Evolutionary conservation across 768 basidiomycete genomes (phyloP), one percentile per base, ranked within the genome.

Genomic region (Xerocomus spinulosus): DNA sequence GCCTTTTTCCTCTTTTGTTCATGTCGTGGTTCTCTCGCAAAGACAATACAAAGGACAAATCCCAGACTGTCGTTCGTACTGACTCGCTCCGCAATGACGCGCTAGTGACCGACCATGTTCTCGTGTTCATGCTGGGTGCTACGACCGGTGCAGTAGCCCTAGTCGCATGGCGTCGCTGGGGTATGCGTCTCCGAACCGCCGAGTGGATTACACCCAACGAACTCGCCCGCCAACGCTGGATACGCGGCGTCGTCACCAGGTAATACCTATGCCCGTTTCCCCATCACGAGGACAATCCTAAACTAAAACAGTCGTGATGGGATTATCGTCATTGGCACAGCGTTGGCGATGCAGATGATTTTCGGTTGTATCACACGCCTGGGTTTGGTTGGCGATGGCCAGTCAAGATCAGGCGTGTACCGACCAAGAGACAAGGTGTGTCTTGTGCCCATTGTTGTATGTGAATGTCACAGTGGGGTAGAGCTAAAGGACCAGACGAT

Each of bases 291-390:
- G 20, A 7, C 35, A 17, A 26, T 1, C 26, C 8, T 37, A 18
- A 37, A 38, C 45, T 46, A 37, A n/a, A n/a, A n/a, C n/a, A 46
- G 46, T 33, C 39, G 29, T 25, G 17, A 20, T 21, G 34, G 24
- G 15, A 13, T 33, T 15, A 10, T 15, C 15, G 26, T 34, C 44
- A 23, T 34, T 13, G 40, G 17, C 30, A 38, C 51, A 90, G 88
- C 51, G 90, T 92, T 43, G 87, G 87, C 3, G 91, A 93, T 58
- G 82, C 78, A 12, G 94, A 97, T 66, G 91, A 91, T 60, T 93
- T 95, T 64, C 66, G 70, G 41, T 42, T 98, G 25, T 96, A 82
- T 56, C 94, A 98, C 60, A 92, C 83, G 0, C 93, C 94, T 0
- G 74, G 78, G 0, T 61, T 88, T 23, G 85, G 88, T 28, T 91